phyloP scores from a whole-genome alignment of 352 stramenopile genomes.

The Phytophthora fragariaefolia region DNA sequence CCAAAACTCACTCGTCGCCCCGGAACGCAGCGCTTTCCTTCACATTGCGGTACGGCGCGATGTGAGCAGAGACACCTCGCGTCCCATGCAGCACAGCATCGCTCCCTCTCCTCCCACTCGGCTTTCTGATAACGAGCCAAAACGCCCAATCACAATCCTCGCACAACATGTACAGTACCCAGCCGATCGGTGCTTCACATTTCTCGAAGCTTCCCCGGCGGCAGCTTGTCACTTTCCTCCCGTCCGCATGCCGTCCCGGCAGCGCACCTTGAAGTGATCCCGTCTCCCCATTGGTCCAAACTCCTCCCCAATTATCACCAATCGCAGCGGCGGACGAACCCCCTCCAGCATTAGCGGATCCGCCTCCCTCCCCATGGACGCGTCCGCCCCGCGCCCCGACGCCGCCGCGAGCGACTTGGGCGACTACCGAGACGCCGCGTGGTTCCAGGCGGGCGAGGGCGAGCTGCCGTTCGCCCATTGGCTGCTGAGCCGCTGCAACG shows the following conservation, averaged over 20 bases:
- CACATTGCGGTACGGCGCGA: too few species aligned
- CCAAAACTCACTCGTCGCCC: too few species aligned
- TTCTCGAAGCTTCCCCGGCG: neutral
- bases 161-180: neutral
- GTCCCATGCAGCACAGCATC: neutral
- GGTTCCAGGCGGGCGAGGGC: slow-evolving; percentile 51
- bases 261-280: slow-evolving; percentile 11
- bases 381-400: slow-evolving; percentile 12
- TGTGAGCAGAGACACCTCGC: too few species aligned
- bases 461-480: slow-evolving; percentile 63
- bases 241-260: neutral
- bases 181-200: too few species aligned
- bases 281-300: slow-evolving; percentile 23
- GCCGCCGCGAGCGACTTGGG: slow-evolving; percentile 9
- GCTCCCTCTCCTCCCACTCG: neutral
- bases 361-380: slow-evolving; percentile 30
- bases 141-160: neutral
- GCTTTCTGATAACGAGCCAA: neutral
- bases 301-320: slow-evolving; percentile 1
- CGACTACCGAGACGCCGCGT: slow-evolving; percentile 48
- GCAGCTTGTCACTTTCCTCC: neutral
- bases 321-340: slow-evolving; percentile 8
- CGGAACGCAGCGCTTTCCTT: neutral
- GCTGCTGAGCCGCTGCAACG: slow-evolving; percentile 62
- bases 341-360: slow-evolving; percentile 4